Conservation (phyloP, 768 basidiomycete genomes). For the Lactarius pseudohatsudake region DNA sequence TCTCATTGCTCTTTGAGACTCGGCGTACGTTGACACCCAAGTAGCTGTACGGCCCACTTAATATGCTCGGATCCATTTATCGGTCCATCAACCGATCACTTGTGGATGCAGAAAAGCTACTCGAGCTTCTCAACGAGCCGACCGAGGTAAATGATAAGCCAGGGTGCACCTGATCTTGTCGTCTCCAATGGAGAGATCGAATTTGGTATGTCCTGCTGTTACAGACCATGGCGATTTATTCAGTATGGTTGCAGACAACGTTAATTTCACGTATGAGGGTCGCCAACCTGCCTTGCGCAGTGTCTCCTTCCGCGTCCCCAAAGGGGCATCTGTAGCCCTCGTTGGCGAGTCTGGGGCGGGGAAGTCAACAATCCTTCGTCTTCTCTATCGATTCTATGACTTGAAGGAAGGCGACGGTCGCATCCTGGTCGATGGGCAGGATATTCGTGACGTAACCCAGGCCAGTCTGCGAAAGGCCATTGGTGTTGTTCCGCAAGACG, state of each 20-base stretch:
- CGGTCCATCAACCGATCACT: slow-evolving; percentile 72
- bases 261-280: slow-evolving; percentile 81
- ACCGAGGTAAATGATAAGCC: slow-evolving; percentile 83
- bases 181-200: slow-evolving; percentile 79
- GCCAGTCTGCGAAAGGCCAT: slow-evolving; percentile 74
- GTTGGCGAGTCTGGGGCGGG: slow-evolving; percentile 83
- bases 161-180: slow-evolving; percentile 68
- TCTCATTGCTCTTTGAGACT: background rate
- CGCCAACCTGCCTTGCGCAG: slow-evolving; percentile 67
- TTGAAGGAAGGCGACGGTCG: slow-evolving; percentile 73
- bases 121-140: slow-evolving; percentile 77
- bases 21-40: slow-evolving; percentile 14
- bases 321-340: slow-evolving; percentile 84
- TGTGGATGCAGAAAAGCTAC: slow-evolving; percentile 81
- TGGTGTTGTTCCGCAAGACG: slow-evolving; percentile 89
- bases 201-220: slow-evolving; percentile 58
- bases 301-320: slow-evolving; percentile 86
- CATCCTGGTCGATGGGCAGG: slow-evolving; percentile 82
- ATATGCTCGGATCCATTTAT: slow-evolving; percentile 77
- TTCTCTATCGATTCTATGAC: slow-evolving; percentile 93
- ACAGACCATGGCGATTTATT: slow-evolving; percentile 4
- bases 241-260: slow-evolving; percentile 56
- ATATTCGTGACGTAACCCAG: slow-evolving; percentile 87
- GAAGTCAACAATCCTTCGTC: slow-evolving; percentile 82
- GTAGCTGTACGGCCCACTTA: slow-evolving; percentile 71